Evolutionary conservation across 2,329 filamentous ascomycete genomes (phyloP).

Genomic region (Pleoardoris graminearum): DNA sequence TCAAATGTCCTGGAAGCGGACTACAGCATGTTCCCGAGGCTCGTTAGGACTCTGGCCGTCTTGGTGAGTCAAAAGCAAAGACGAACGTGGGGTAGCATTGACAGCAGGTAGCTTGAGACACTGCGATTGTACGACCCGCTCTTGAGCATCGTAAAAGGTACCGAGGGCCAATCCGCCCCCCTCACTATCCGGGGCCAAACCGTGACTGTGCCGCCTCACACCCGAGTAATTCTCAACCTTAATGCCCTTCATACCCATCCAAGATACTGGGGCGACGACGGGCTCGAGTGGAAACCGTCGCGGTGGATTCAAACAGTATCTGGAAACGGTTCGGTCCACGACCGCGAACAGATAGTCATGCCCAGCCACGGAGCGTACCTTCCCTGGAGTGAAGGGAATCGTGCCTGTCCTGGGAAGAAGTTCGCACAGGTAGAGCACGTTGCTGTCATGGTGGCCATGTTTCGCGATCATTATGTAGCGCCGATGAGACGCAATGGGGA

Average conservation of each 20-base stretch:
- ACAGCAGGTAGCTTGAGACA: conserved; percentile 38
- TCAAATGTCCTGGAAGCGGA: conserved; percentile 43
- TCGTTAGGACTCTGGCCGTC: conserved; percentile 48
- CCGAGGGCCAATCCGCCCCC: conserved; percentile 9
- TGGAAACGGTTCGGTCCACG: background rate
- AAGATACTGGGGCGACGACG: conserved; percentile 36
- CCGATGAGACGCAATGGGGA: background rate
- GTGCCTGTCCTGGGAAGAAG: conserved; percentile 39
- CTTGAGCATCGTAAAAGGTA: conserved; percentile 38
- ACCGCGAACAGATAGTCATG: background rate
- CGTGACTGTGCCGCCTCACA: conserved; percentile 15
- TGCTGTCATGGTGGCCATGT: conserved; percentile 29
- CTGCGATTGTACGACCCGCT: conserved; percentile 47
- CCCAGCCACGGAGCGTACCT: conserved; percentile 13
- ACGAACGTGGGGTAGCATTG: background rate
- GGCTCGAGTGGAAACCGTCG: conserved; percentile 33
- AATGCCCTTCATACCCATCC: conserved; percentile 34
- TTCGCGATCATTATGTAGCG: conserved; percentile 19
- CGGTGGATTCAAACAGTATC: conserved; percentile 29
- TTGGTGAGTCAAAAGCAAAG: conserved; percentile 11
- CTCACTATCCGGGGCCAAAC: conserved; percentile 8
- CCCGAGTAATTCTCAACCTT: conserved; percentile 19
- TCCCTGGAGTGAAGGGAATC: conserved; percentile 35
- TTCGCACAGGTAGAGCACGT: conserved; percentile 45
- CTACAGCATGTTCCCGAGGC: conserved; percentile 43